Evolutionary conservation across 176 grass and related monocot species (phyloP).

Genomic region (Avena sativa): DNA sequence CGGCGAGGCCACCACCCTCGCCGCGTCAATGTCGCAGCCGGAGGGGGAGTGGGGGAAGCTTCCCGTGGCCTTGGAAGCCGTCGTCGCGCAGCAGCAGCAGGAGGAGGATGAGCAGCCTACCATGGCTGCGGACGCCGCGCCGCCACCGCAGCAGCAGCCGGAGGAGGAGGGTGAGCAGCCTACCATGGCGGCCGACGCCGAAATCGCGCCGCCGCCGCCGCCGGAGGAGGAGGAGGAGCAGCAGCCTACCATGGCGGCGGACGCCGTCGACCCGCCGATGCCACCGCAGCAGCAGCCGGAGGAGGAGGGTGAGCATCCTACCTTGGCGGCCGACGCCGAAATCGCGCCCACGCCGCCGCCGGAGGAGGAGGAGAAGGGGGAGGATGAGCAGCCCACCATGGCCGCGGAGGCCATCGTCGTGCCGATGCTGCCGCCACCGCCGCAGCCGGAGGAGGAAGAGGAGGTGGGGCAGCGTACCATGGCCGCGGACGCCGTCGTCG

Average conservation of each 20-base stretch:
- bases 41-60: neutral
- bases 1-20: neutral
- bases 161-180: neutral
- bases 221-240: neutral
- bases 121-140: neutral
- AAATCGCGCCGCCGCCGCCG: neutral
- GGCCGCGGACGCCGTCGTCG: neutral
- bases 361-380: neutral
- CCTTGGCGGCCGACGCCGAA: neutral
- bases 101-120: neutral
- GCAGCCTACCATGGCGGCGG: neutral
- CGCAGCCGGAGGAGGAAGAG: neutral
- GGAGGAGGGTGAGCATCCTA: neutral
- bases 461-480: neutral
- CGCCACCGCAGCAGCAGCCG: neutral
- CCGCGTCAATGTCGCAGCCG: neutral
- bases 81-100: neutral
- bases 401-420: neutral
- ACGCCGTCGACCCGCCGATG: too few relatives aligned
- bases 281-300: neutral
- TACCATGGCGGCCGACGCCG: too few relatives aligned
- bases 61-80: neutral
- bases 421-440: neutral
- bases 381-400: neutral
- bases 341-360: neutral